Conservation (phyloP, 2,329 filamentous ascomycete genomes). For the Pyricularia grisea region DNA sequence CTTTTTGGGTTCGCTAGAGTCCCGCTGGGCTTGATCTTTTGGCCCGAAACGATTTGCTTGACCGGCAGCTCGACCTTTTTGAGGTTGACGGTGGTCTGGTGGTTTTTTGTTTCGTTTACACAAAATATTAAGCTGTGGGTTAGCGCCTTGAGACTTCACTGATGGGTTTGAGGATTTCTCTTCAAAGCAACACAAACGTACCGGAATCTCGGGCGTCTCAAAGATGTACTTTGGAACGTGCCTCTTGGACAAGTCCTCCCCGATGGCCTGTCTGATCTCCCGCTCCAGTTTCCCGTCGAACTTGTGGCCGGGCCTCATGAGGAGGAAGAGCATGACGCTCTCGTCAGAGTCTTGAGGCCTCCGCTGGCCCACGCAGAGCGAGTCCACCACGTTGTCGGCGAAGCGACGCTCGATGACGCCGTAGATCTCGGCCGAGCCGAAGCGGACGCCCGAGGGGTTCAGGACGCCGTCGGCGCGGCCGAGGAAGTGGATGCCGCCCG, state of each 20-base stretch:
- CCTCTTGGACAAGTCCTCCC: slow-evolving; percentile 55
- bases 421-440: slow-evolving; percentile 75
- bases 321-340: slow-evolving; percentile 43
- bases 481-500: slow-evolving; percentile 57
- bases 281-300: slow-evolving; percentile 46
- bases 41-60: slow-evolving; percentile 74
- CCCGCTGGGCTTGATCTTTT: slow-evolving; percentile 63
- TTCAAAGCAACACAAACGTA: slow-evolving; percentile 29
- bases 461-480: slow-evolving; percentile 70
- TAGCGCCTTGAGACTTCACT: background rate
- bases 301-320: slow-evolving; percentile 43
- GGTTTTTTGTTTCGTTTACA: no score
- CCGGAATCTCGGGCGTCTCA: slow-evolving; percentile 72
- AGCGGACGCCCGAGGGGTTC: slow-evolving; percentile 70
- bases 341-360: slow-evolving; percentile 47
- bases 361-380: slow-evolving; percentile 72
- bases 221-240: slow-evolving; percentile 75
- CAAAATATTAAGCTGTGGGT: slow-evolving; percentile 11
- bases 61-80: slow-evolving; percentile 82
- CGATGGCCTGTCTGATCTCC: slow-evolving; percentile 56
- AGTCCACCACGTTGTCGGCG: slow-evolving; percentile 52
- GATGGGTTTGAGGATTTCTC: background rate
- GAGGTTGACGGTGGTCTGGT: slow-evolving; percentile 67
- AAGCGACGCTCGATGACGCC: slow-evolving; percentile 61
- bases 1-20: slow-evolving; percentile 70